Evolutionary conservation across 2,329 filamentous ascomycete genomes (phyloP).

Genomic region (Coniella vitis): DNA sequence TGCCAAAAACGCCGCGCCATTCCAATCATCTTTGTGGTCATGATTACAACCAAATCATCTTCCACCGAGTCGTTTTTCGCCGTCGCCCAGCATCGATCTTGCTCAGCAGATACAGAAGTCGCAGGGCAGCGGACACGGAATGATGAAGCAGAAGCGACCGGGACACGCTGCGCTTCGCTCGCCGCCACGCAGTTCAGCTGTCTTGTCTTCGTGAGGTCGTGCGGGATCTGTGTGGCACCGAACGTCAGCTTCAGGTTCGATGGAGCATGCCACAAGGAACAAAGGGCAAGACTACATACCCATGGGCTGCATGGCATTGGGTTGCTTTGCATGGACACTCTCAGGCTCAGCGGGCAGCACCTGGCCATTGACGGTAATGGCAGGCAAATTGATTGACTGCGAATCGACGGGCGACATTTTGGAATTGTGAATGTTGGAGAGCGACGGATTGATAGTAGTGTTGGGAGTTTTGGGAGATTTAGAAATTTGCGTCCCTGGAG

Average conservation of each 20-base stretch:
- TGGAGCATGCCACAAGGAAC: not conserved
- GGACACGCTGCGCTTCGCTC: conserved; percentile 26
- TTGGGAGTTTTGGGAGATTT: no score
- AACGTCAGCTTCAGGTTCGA: not conserved
- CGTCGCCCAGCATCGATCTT: not conserved
- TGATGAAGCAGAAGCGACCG: conserved; percentile 33
- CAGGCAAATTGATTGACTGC: conserved; percentile 2
- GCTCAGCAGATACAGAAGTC: conserved; percentile 30
- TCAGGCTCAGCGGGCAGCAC: conserved; percentile 3
- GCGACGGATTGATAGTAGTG: not conserved
- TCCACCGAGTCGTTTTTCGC: not conserved
- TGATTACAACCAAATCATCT: no score
- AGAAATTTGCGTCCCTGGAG: no score
- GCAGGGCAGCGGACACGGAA: conserved; percentile 32
- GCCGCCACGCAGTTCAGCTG: conserved; percentile 22
- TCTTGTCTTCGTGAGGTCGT: conserved; percentile 21
- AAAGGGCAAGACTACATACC: not conserved
- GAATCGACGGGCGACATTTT: conserved; percentile 11
- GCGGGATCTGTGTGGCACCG: conserved; percentile 19
- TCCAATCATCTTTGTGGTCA: not conserved
- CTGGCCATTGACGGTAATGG: conserved; percentile 12
- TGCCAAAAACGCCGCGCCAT: conserved; percentile 3
- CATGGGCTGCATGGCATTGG: conserved; percentile 9
- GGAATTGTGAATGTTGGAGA: not conserved
- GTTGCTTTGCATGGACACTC: conserved; percentile 6